Percentiles rank a stretch among this genome's conserved stretches.
Evolutionary conservation across 495 filamentous ascomycete species (phyloP).

Genomic region (Jackrogersella multiformis): DNA sequence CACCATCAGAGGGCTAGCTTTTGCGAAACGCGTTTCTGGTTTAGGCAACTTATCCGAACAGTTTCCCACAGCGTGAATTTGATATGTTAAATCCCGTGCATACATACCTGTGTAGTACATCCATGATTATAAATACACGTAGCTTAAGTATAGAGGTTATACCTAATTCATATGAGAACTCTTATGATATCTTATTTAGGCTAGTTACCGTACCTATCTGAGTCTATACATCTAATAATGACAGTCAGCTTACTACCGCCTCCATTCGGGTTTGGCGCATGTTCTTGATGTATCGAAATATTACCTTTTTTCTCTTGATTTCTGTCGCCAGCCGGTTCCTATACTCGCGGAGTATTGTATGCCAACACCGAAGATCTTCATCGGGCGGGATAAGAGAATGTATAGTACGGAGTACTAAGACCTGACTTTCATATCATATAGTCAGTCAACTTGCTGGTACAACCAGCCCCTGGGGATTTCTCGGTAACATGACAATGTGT

Average conservation of each 20-base stretch:
- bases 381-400: not conserved
- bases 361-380: not conserved
- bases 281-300: conserved; percentile 8
- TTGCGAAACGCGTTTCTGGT: conserved; percentile 24
- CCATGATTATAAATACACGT: not conserved
- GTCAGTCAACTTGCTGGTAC: conserved; percentile 2
- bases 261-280: conserved; percentile 6
- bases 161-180: conserved; percentile 14
- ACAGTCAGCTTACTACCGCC: conserved; percentile 40
- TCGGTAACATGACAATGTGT: conserved; percentile 28
- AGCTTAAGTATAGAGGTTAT: not conserved
- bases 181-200: conserved; percentile 21
- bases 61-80: conserved; percentile 27
- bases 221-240: not conserved
- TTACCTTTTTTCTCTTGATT: conserved; percentile 4
- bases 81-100: conserved; percentile 25
- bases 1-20: conserved; percentile 15
- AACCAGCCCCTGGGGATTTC: conserved; percentile 31
- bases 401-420: conserved; percentile 11
- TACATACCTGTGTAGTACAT: conserved; percentile 7
- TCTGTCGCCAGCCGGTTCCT: conserved; percentile 5
- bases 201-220: conserved; percentile 28
- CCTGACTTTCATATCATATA: conserved; percentile 10
- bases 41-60: conserved; percentile 37
- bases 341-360: not conserved